These are phyloP conservation scores for Colletotrichum magnum DNA, from an alignment of 2,329 filamentous ascomycete species.

Conservation along the genomic window DNA sequence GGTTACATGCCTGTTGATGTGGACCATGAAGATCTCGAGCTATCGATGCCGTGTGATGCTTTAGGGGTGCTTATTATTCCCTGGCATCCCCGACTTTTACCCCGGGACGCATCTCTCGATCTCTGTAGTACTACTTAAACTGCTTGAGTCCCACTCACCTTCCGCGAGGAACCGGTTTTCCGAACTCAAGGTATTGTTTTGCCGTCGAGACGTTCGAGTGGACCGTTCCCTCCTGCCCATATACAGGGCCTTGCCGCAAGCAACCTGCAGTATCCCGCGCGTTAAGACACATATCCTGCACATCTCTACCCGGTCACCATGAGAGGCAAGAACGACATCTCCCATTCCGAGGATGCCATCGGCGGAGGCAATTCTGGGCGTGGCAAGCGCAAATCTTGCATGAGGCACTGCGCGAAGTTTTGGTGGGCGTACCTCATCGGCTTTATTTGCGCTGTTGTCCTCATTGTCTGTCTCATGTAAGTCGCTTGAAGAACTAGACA, in stretches of 20 bases:
- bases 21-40: conserved; percentile 36
- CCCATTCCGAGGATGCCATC: conserved; percentile 52
- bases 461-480: conserved; percentile 73
- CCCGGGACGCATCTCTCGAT: conserved; percentile 37
- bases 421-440: conserved; percentile 74
- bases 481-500: conserved; percentile 46
- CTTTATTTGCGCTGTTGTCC: conserved; percentile 62
- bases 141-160: conserved; percentile 29
- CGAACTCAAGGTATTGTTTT: background rate
- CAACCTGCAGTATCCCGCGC: background rate
- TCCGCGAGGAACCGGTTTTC: background rate
- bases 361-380: conserved; percentile 38
- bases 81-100: conserved; percentile 29
- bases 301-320: conserved; percentile 45
- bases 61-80: conserved; percentile 24
- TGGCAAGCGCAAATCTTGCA: conserved; percentile 55
- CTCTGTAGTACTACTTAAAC: conserved; percentile 39
- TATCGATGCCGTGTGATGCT: conserved; percentile 33
- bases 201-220: conserved; percentile 21
- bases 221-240: conserved; percentile 11
- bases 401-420: conserved; percentile 66
- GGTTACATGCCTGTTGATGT: conserved; percentile 29
- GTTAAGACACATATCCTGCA: background rate
- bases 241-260: background rate
- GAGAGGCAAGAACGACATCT: conserved; percentile 55